Conservation (phyloP, 2,329 filamentous ascomycete genomes). For the Hypocrella siamensis region DNA sequence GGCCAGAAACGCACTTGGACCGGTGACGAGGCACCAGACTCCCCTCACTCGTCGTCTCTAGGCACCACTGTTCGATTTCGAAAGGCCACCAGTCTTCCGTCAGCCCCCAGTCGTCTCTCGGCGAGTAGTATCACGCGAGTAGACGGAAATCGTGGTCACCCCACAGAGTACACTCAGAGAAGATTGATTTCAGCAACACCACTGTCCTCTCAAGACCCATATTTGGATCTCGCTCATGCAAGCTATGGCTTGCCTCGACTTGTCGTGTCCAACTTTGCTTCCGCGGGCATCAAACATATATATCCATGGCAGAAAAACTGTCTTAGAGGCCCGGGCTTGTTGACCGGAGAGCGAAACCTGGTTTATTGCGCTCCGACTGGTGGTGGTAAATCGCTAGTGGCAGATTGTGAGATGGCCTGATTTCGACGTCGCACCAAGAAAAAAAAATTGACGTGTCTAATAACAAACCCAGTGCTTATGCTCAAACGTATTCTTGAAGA, state of each 20-base stretch:
- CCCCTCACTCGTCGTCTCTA: neutral
- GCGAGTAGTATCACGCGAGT: constrained; percentile 31
- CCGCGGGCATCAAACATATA: constrained; percentile 54
- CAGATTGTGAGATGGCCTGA: constrained; percentile 28
- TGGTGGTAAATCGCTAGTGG: constrained; percentile 63
- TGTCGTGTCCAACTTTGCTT: constrained; percentile 48
- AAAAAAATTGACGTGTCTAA: constrained; percentile 1
- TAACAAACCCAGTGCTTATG: constrained; percentile 44
- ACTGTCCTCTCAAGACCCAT: constrained; percentile 31
- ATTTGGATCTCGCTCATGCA: constrained; percentile 45
- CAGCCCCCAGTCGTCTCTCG: constrained; percentile 13
- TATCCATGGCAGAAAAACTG: constrained; percentile 72
- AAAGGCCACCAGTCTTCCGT: constrained; percentile 16
- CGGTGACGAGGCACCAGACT: constrained; percentile 4
- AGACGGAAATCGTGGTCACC: constrained; percentile 6
- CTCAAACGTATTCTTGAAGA: constrained; percentile 53
- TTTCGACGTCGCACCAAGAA: too few relatives aligned
- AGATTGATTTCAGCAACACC: constrained; percentile 36
- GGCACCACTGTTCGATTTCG: constrained; percentile 14
- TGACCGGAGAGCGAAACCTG: constrained; percentile 50
- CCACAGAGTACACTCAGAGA: constrained; percentile 43
- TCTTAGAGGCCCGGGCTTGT: constrained; percentile 48
- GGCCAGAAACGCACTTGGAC: constrained; percentile 32
- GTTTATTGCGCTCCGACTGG: constrained; percentile 72
- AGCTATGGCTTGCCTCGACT: constrained; percentile 44